Evolutionary conservation across 139 green algal genomes (phyloP).

Genomic region (Microglena sp.): DNA sequence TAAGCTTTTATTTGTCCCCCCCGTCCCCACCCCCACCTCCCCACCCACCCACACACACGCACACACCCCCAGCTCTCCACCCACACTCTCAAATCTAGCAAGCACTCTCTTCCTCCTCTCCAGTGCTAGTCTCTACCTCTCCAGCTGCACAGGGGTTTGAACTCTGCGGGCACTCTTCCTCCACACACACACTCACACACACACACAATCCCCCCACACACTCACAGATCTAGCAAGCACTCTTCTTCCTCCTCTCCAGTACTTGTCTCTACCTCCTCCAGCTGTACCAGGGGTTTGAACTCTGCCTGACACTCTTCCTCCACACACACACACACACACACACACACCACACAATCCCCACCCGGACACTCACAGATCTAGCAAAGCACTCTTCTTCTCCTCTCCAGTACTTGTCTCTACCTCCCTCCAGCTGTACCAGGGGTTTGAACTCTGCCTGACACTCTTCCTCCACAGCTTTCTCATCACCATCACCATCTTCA

Average conservation of each 20-base stretch:
- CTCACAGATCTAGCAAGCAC: conserved; percentile 75
- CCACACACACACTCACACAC: conserved; percentile 13
- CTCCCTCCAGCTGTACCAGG: conserved; percentile 88
- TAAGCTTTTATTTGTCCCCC: too few species aligned
- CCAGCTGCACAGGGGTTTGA: conserved; percentile 92
- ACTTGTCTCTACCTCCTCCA: conserved; percentile 84
- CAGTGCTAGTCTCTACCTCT: conserved; percentile 88
- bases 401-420: conserved; percentile 86
- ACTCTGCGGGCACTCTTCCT: too few species aligned
- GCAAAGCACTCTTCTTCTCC: conserved; percentile 76
- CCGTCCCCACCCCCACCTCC: too few species aligned
- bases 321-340: conserved; percentile 15
- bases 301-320: conserved; percentile 89
- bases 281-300: conserved; percentile 89
- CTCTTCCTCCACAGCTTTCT: conserved; percentile 48
- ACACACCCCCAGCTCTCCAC: neutral
- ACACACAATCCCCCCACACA: conserved; percentile 2
- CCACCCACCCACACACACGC: conserved; percentile 9
- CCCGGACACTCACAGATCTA: conserved; percentile 70
- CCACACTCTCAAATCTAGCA: conserved; percentile 77
- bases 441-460: conserved; percentile 80
- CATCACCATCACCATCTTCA: conserved; percentile 25
- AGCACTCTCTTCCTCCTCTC: conserved; percentile 87
- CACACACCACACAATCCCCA: neutral
- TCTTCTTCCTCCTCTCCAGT: conserved; percentile 92